Conservation (phyloP, 345 rosid species). For the Lagerstroemia speciosa region DNA sequence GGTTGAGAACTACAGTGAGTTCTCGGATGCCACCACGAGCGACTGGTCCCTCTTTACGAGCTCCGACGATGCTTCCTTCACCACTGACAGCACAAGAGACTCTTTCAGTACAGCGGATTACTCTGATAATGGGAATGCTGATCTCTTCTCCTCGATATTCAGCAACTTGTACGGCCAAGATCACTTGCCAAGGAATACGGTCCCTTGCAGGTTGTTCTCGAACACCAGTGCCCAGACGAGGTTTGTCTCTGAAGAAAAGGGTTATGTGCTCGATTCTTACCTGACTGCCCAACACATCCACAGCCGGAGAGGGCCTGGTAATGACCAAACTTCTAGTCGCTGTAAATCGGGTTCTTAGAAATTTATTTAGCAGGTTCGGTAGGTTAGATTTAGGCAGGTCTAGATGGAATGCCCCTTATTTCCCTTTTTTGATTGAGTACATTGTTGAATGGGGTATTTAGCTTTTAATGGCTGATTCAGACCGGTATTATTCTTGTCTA, state of each 20-base stretch:
- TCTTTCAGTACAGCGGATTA: conserved; percentile 69
- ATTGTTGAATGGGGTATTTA: conserved; percentile 21
- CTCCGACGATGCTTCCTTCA: conserved; percentile 85
- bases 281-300: conserved; percentile 17
- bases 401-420: background rate
- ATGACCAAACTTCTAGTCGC: conserved; percentile 15
- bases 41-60: conserved; percentile 85
- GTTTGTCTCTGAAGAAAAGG: conserved; percentile 40
- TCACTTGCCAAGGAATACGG: conserved; percentile 31
- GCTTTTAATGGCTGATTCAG: background rate
- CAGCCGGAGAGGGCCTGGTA: conserved; percentile 14
- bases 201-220: conserved; percentile 51
- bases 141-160: conserved; percentile 44
- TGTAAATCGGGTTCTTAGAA: conserved; percentile 13
- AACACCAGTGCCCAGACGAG: conserved; percentile 38
- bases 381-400: background rate
- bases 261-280: conserved; percentile 30
- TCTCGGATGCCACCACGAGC: conserved; percentile 64
- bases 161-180: conserved; percentile 30
- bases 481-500: background rate
- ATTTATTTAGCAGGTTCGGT: background rate
- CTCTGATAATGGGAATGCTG: conserved; percentile 41
- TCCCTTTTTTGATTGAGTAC: conserved; percentile 22
- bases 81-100: conserved; percentile 83
- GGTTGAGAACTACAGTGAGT: conserved; percentile 26